Evolutionary conservation across 768 basidiomycete genomes (phyloP), one percentile per base, ranked within the genome.

Genomic region (Trametes cingulata): DNA sequence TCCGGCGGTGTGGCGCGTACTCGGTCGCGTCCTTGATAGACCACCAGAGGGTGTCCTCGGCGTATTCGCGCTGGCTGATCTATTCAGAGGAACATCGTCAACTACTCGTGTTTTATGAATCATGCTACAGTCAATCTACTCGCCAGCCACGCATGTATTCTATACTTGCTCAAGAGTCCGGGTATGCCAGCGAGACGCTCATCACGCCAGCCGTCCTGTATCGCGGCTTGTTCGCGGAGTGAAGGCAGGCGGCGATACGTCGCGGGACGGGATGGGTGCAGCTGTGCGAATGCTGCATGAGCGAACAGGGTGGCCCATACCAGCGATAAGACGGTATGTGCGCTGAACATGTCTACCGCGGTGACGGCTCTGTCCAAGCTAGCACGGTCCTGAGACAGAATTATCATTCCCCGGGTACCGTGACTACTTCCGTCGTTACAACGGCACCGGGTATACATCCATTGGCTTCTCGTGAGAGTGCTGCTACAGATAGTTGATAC

Each of bases 11-110:
- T 9, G 77, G 75, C 41, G 77, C 79, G 69, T 77, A 81, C 51
- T 76, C 77, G 8, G 80, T 81, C 8, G 80, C 73, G 50, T 79
- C 76, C 58, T 81, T 79, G 47, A 82, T 71, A 6, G 82, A 77
- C 74, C 78, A 77, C 77, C 82, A 83, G 14, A 80, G 71, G 6
- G 81, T 79, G 64, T 84, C 82, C 58, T 84, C 82, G 2, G 81
- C 81, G 61, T 82, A 79, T 62, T 84, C 82, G 37, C 80, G 73
- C 71, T 79, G 77, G 53, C 70, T 72, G 65, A 80, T 74, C 79
- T 82, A 65, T 35, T 63, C 41, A 12, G 9, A 6, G 22, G 2
- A 9, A 36, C 20, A 24, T 20, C 12, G 42, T 7, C 13, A n/a
- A 8, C 14, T 27, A 37, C 25, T 42, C n/a, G n/a, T n/a, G n/a